A percentile compares a stretch with the other conserved stretches of the same genome.
Evolutionary conservation across 495 filamentous ascomycete genomes (phyloP).

Genomic region (Lasiosphaeria hispida): DNA sequence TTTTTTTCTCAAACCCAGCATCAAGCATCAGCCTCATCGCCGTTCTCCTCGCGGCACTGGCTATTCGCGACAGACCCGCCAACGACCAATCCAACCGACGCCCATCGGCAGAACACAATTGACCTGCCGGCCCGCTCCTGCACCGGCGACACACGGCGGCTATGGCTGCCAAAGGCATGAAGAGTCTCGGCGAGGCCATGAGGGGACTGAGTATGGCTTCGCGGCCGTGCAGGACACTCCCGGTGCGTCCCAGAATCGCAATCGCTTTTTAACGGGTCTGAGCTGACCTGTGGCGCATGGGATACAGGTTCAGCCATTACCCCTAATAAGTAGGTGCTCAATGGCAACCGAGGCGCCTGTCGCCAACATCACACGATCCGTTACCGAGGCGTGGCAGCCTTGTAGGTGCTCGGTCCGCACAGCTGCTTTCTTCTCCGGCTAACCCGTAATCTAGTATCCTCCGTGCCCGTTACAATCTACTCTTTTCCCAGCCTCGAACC

Average conservation of each 20-base stretch:
- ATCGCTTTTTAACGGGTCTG: neutral
- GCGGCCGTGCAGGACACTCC: constrained; percentile 35
- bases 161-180: constrained; percentile 46
- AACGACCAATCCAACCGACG: neutral
- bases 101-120: neutral
- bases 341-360: constrained; percentile 73
- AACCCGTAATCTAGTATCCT: constrained; percentile 43
- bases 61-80: neutral
- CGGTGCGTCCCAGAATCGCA: constrained; percentile 17
- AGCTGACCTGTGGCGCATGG: neutral
- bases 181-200: constrained; percentile 48
- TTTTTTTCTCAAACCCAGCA: constrained; percentile 23
- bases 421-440: constrained; percentile 18
- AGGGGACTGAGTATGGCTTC: constrained; percentile 41
- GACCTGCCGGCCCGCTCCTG: neutral
- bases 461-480: constrained; percentile 80
- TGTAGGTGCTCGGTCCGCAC: constrained; percentile 21
- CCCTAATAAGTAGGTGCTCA: constrained; percentile 49
- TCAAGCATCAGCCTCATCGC: constrained; percentile 1
- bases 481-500: constrained; percentile 89
- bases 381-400: constrained; percentile 24
- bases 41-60: neutral
- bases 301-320: constrained; percentile 20
- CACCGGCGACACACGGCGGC: constrained; percentile 12
- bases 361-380: constrained; percentile 45